A percentile compares a stretch with the other conserved stretches of the same genome.
These are phyloP conservation scores for Aeschynomene evenia DNA, from an alignment of 306 rosid species.

Conservation along the genomic window DNA sequence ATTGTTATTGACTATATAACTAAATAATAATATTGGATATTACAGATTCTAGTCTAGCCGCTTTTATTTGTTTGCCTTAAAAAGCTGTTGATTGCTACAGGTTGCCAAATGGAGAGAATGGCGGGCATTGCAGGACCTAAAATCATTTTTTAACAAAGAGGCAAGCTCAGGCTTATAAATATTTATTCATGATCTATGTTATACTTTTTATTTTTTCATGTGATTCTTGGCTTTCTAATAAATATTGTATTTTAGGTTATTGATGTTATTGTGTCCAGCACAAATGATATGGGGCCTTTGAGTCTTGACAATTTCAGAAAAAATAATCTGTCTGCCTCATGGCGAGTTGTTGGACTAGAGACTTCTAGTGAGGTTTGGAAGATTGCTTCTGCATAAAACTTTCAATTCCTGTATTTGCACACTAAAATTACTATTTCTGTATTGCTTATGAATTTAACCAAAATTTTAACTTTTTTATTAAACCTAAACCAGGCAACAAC, in stretches of 20 bases:
- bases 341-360: conserved; percentile 58
- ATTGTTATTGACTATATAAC: conserved; percentile 17
- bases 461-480: conserved; percentile 23
- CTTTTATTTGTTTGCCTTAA: neutral
- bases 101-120: conserved; percentile 68
- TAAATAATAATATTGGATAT: conserved; percentile 7
- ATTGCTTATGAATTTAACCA: conserved; percentile 11
- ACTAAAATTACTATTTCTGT: neutral
- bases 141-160: conserved; percentile 77
- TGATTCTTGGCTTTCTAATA: conserved; percentile 30
- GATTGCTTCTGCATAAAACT: conserved; percentile 35
- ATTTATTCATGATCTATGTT: conserved; percentile 23
- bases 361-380: conserved; percentile 64
- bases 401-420: neutral
- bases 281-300: conserved; percentile 78
- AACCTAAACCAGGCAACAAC: conserved; percentile 46
- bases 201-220: conserved; percentile 12
- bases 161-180: conserved; percentile 45
- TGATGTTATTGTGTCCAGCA: conserved; percentile 70
- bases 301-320: conserved; percentile 78
- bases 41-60: conserved; percentile 1
- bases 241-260: conserved; percentile 60
- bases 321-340: conserved; percentile 74
- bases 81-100: conserved; percentile 40
- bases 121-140: conserved; percentile 60